Percentiles rank a stretch among this genome's conserved stretches.
phyloP scores from a whole-genome alignment of 1,284 basidiomycete genomes.

The Moniliophthora roreri region DNA sequence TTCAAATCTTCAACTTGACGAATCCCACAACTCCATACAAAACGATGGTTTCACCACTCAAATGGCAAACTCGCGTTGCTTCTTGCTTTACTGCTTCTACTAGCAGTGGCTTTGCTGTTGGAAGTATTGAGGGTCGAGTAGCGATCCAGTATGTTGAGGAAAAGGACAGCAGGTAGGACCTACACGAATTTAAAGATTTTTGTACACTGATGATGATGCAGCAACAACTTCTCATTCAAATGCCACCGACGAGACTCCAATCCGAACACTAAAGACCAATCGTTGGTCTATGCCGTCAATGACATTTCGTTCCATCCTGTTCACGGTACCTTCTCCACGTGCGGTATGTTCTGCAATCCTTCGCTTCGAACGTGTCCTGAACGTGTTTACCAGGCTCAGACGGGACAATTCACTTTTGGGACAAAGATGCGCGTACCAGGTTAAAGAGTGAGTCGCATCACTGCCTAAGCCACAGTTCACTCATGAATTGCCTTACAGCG shows the following conservation, averaged over 20 bases:
- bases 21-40: slow-evolving; percentile 79
- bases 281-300: slow-evolving; percentile 90
- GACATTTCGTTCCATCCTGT: slow-evolving; percentile 86
- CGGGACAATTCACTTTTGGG: slow-evolving; percentile 86
- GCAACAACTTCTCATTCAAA: slow-evolving; percentile 94
- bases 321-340: slow-evolving; percentile 94
- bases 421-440: slow-evolving; percentile 86
- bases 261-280: slow-evolving; percentile 68
- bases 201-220: slow-evolving; percentile 24
- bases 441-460: slow-evolving; percentile 69
- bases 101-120: slow-evolving; percentile 85
- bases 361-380: slow-evolving; percentile 13
- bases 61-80: slow-evolving; percentile 93
- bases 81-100: slow-evolving; percentile 77
- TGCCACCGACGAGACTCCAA: slow-evolving; percentile 84
- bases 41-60: slow-evolving; percentile 82
- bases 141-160: slow-evolving; percentile 95
- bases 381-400: slow-evolving; percentile 54
- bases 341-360: slow-evolving; percentile 55
- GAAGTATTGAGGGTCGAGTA: slow-evolving; percentile 94
- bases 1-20: slow-evolving; percentile 86
- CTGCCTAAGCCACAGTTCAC: not conserved
- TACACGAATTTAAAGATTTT: not conserved
- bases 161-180: slow-evolving; percentile 64
- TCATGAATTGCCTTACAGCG: slow-evolving; percentile 39